phyloP scores from a whole-genome alignment of 495 filamentous ascomycete species.

The Penicillium lividum region DNA sequence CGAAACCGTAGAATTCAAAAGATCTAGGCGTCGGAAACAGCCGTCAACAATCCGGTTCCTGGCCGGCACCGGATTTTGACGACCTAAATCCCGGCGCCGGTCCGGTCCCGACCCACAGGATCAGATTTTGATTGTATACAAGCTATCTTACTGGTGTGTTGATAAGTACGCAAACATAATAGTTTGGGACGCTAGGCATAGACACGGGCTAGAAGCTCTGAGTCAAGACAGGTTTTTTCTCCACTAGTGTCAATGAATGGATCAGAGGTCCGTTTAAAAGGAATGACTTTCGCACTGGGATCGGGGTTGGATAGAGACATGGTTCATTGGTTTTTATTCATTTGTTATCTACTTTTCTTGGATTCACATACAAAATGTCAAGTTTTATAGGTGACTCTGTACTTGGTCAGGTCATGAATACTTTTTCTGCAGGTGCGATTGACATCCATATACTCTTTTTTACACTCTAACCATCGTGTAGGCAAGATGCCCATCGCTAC shows the following conservation, averaged over 20 bases:
- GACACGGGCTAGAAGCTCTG: constrained; percentile 19
- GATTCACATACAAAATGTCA: constrained; percentile 9
- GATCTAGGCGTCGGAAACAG: constrained; percentile 16
- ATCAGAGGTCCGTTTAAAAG: constrained; percentile 22
- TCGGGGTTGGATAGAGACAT: constrained; percentile 6
- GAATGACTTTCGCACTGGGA: not conserved
- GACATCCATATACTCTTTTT: not conserved
- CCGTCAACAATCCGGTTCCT: constrained; percentile 28
- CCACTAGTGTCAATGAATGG: constrained; percentile 14
- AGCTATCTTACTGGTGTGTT: constrained; percentile 20
- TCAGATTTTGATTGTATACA: constrained; percentile 8
- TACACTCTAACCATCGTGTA: constrained; percentile 10
- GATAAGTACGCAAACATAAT: constrained; percentile 19
- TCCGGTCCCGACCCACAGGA: constrained; percentile 25
- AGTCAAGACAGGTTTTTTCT: constrained; percentile 21
- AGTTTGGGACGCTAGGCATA: constrained; percentile 23
- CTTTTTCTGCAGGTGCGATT: constrained; percentile 19
- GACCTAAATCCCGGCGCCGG: constrained; percentile 31
- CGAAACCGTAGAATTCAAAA: constrained; percentile 8
- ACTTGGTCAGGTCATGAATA: constrained; percentile 10
- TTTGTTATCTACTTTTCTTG: constrained; percentile 3
- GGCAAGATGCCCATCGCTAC: constrained; percentile 14
- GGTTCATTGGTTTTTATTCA: constrained; percentile 6
- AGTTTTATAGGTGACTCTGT: constrained; percentile 10
- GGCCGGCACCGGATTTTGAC: constrained; percentile 24